phyloP scores from a whole-genome alignment of 805 yeast genomes.

The Candida mattraensis region DNA sequence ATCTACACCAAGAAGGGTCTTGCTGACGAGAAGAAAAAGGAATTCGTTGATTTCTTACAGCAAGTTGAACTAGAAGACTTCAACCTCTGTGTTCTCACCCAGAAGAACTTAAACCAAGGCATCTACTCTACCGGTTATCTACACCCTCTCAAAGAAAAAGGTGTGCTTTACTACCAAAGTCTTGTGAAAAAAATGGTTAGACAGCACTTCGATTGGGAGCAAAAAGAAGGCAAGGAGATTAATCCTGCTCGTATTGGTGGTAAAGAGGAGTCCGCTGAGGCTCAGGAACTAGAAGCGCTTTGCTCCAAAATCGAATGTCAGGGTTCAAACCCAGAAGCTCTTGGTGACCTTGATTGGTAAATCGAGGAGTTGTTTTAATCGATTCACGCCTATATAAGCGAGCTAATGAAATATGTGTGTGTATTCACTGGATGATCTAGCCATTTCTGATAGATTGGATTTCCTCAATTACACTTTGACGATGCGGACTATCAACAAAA shows the following conservation, averaged over 20 bases:
- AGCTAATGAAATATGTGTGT: conserved; percentile 1
- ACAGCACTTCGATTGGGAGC: conserved; percentile 48
- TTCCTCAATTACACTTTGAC: conserved; percentile 45
- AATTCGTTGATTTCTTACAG: conserved; percentile 63
- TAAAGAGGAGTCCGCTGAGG: conserved; percentile 39
- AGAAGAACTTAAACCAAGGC: conserved; percentile 61
- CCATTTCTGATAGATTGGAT: conserved; percentile 42
- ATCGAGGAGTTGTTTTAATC: no score
- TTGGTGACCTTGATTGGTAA: conserved; percentile 30
- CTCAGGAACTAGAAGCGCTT: conserved; percentile 49
- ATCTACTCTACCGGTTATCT: conserved; percentile 57
- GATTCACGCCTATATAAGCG: conserved; percentile 1
- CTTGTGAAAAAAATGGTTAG: conserved; percentile 59
- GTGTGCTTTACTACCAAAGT: conserved; percentile 57
- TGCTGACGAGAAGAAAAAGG: conserved; percentile 51
- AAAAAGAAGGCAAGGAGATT: conserved; percentile 43
- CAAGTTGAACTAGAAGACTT: conserved; percentile 62
- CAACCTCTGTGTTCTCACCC: conserved; percentile 58
- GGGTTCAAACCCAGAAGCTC: conserved; percentile 39
- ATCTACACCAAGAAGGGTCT: conserved; percentile 61
- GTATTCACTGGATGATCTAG: conserved; percentile 1
- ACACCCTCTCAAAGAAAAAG: conserved; percentile 59
- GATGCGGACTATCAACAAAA: conserved; percentile 46
- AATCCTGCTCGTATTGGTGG: conserved; percentile 53
- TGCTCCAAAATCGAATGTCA: conserved; percentile 53